These are phyloP conservation scores for Pyrenophora tritici-repentis DNA, from an alignment of 2,329 filamentous ascomycete genomes.

Conservation along the genomic window DNA sequence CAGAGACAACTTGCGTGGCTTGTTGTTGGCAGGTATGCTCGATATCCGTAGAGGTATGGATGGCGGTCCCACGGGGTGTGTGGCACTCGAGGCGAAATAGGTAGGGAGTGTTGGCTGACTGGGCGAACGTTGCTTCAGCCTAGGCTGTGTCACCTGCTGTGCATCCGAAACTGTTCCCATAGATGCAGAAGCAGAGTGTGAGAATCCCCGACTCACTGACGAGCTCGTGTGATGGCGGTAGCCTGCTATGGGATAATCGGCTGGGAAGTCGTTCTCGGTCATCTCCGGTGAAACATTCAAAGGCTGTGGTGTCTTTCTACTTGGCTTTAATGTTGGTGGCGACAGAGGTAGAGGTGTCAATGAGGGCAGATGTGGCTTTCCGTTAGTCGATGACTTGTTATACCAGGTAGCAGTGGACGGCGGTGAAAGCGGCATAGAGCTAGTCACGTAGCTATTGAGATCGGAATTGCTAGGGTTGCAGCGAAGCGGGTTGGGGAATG, in stretches of 20 bases:
- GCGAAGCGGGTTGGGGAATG: slow-evolving; percentile 31
- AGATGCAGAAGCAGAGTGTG: slow-evolving; percentile 32
- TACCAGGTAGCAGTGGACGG: slow-evolving; percentile 28
- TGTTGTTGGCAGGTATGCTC: slow-evolving; percentile 39
- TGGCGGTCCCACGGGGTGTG: slow-evolving; percentile 23
- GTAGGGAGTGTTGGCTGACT: slow-evolving; percentile 28
- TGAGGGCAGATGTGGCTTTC: slow-evolving; percentile 29
- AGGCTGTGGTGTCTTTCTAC: slow-evolving; percentile 38
- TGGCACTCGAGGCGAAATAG: slow-evolving; percentile 18
- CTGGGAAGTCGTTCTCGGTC: slow-evolving; percentile 18
- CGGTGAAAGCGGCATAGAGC: slow-evolving; percentile 30
- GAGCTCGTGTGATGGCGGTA: slow-evolving; percentile 12
- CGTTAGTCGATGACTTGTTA: slow-evolving; percentile 6
- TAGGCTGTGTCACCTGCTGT: slow-evolving; percentile 1
- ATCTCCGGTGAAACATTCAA: slow-evolving; percentile 31
- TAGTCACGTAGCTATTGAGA: slow-evolving; percentile 21
- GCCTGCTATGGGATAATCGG: slow-evolving; percentile 19
- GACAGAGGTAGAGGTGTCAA: slow-evolving; percentile 42
- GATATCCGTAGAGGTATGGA: slow-evolving; percentile 43
- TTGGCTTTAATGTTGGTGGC: slow-evolving; percentile 41
- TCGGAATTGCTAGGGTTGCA: slow-evolving; percentile 26
- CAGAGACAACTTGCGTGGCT: slow-evolving; percentile 42
- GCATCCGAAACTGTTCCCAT: slow-evolving; percentile 11
- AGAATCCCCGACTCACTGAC: slow-evolving; percentile 5
- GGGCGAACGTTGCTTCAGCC: slow-evolving; percentile 25